Evolutionary conservation across 1,284 basidiomycete species (phyloP).

Genomic region (Melanopsichium pennsylvanicum): DNA sequence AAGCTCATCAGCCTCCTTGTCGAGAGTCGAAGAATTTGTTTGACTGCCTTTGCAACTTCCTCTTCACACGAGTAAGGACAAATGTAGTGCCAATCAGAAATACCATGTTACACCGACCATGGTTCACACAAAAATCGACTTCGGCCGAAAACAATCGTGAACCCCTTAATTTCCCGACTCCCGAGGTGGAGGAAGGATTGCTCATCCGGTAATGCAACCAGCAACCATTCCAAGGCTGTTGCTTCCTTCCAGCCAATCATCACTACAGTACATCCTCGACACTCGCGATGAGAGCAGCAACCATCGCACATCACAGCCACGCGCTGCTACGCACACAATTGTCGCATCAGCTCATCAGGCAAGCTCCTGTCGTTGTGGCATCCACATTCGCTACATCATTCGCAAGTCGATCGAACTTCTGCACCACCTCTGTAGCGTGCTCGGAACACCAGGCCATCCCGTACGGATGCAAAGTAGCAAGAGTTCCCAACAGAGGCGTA

Average conservation of each 20-base stretch:
- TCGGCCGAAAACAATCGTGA: too few species aligned
- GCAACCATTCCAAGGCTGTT: background rate
- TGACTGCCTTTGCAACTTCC: too few species aligned
- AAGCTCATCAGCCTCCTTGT: too few species aligned
- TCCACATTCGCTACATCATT: background rate
- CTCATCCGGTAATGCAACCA: background rate
- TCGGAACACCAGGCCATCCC: background rate
- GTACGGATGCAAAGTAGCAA: slow-evolving; percentile 21
- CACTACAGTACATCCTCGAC: background rate
- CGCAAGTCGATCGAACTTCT: slow-evolving; percentile 7
- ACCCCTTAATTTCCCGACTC: slow-evolving; percentile 3
- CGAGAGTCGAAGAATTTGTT: too few species aligned
- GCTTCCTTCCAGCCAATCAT: background rate
- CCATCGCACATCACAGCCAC: background rate
- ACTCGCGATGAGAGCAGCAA: slow-evolving; percentile 1
- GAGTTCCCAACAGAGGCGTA: slow-evolving; percentile 65
- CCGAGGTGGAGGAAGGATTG: slow-evolving; percentile 4
- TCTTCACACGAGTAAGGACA: too few species aligned
- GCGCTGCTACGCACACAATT: background rate
- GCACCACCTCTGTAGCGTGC: background rate
- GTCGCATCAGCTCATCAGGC: background rate
- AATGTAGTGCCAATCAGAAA: too few species aligned
- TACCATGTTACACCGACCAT: slow-evolving; percentile 7
- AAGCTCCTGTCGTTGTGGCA: background rate
- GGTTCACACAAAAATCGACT: background rate